Percentiles rank a stretch among this genome's conserved stretches.
Conservation (phyloP, 2,329 filamentous ascomycete genomes). For the Pseudopyricularia cyperi region DNA sequence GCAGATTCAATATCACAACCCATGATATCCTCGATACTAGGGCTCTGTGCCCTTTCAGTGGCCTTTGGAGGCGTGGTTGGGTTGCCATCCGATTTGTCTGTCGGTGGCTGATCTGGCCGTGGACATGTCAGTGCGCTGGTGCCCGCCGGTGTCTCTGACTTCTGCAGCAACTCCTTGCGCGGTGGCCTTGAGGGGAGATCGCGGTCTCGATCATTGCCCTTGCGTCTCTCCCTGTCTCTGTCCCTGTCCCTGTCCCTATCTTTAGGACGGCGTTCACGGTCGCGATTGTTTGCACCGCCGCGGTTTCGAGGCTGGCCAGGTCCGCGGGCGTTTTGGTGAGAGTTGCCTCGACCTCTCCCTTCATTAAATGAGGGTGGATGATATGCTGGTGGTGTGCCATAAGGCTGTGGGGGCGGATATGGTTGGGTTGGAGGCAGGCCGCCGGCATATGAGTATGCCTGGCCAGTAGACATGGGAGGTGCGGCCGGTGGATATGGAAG, state of each 20-base stretch:
- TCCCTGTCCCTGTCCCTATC: neutral
- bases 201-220: neutral
- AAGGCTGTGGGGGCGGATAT: neutral
- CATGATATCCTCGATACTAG: slow-evolving; percentile 15
- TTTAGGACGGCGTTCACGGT: neutral
- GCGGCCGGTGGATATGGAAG: slow-evolving; percentile 5
- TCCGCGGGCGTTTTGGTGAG: neutral
- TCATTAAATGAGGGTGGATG: neutral
- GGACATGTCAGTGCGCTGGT: neutral
- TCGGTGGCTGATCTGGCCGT: neutral
- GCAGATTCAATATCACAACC: slow-evolving; percentile 25
- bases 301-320: neutral
- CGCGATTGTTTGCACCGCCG: neutral
- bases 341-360: neutral
- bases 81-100: neutral
- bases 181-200: neutral
- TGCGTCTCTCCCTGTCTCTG: neutral
- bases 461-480: neutral
- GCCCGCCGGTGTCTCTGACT: neutral
- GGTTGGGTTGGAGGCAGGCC: neutral
- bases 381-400: neutral
- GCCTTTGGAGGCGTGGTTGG: neutral
- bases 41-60: neutral
- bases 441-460: neutral
- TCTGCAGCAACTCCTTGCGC: neutral